Evolutionary conservation across 352 stramenopile species (phyloP), one percentile per base, ranked within the genome.

Genomic region (Globisporangium echinulatum): DNA sequence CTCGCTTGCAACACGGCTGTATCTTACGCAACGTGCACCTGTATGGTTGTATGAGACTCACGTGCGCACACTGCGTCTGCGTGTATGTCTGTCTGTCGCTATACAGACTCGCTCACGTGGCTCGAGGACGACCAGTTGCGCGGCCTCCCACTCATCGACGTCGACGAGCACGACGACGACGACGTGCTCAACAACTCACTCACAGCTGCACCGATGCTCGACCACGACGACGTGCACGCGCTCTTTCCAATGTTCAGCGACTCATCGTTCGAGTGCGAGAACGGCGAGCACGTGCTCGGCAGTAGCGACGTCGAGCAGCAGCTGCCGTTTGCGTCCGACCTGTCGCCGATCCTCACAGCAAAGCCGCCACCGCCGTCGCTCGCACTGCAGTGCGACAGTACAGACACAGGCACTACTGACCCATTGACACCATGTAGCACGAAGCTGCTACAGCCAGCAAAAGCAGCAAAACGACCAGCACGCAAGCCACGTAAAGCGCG

Each of bases 41-140:
- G 25, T 10, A 53, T 42, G 13, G 42, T 59, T 40, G 50, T 39
- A 38, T 48, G 36, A 46, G 49, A 39, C 61, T 33, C 64, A 61
- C 52, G 67, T 77, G 69, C 63, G 13, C 49, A n/a, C 10, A 49
- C 36, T 49, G 15, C 9, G 33, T 42, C n/a, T 44, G 1, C 25
- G 25, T 52, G 5, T 64, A 69, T 44, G 64, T 65, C 19, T 59
- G 1, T 7, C 40, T 11, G 40, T 11, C 40, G 61, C 3, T 59
- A 70, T 37, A 70, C 59, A 55, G 64, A 80, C 44, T 77, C 63
- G 17, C 68, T 61, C 1, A 61, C 75, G 19, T 79, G 70, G 59
- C 57, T 86, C 11, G 74, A 86, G 48, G 75, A 89, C 52, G 75
- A 81, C 59, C 64, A 82, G 44, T 66, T 83, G 5, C 66, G 66